Base-by-base conservation (phyloP, 495 filamentous ascomycete species). In the Penicillium nucicola region DNA sequence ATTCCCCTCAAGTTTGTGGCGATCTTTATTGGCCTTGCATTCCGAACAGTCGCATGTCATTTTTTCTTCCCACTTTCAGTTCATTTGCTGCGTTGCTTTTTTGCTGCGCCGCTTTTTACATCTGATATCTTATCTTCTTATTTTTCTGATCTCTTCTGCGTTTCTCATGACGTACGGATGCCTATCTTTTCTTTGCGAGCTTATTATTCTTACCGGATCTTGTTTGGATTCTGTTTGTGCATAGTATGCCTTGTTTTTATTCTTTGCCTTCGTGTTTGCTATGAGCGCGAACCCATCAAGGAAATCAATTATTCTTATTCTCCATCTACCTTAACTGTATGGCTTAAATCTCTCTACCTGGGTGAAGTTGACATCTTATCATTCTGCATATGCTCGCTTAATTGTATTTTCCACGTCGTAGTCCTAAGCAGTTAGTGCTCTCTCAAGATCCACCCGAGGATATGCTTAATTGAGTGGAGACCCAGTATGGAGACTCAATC, bases 21-120 rank as follows among this genome's bases (percentile, higher is more conserved):
- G 45, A 48, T 25, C 14, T 38, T 39, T 39, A 48, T 48, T 48
- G 46, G 37, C 25, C 18, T 48, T 51, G 48, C 48, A 44, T 51
- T 51, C 22, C 23, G 39, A 30, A 50, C 12, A 38, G 28, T 48
- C 23, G 48, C 48, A 33, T 34, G 32, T 9, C 2, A 17, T 38
- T 33, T 36, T 50, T 35, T 45, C 35, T 22, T 33, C 15, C 14
- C 41, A 5, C 20, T 22, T 22, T 22, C 20, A 22, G 2, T 35
- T n/a, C 35, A 17, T 38, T 38, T 38, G 7, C 14, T 17, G 13
- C 23, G 17, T 14, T 38, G 35, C 35, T 15, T 5, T 22, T 22
- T 22, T 22, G n/a, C n/a, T n/a, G n/a, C n/a, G n/a, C n/a, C n/a
- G n/a, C 5, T 22, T 22, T 22, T 17, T 38, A 8, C 8, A 19